A percentile compares a stretch with the other conserved stretches of the same genome.
Evolutionary conservation across 2,329 filamentous ascomycete genomes (phyloP).

Genomic region (Cercospora sp.): DNA sequence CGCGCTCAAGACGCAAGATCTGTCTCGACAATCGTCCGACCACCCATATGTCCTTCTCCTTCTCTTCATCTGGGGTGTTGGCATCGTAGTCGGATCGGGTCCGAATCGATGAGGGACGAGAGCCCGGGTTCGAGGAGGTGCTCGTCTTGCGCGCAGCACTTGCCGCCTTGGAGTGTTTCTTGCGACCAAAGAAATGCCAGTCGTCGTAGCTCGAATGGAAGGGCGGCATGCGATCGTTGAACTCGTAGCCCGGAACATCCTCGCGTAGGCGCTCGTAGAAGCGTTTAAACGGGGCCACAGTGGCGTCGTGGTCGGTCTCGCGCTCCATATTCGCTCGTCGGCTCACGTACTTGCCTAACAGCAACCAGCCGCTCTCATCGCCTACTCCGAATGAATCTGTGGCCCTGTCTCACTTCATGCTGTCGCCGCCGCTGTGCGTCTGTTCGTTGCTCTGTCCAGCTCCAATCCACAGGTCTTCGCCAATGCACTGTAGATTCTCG

Average conservation of each 20-base stretch:
- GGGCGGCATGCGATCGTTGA: slow-evolving; percentile 42
- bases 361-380: slow-evolving; percentile 3
- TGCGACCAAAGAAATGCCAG: slow-evolving; percentile 61
- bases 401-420: slow-evolving; percentile 1
- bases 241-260: slow-evolving; percentile 39
- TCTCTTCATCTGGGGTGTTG: slow-evolving; percentile 30
- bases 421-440: not conserved
- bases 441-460: not conserved
- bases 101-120: slow-evolving; percentile 29
- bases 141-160: slow-evolving; percentile 33
- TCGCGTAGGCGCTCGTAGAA: slow-evolving; percentile 39
- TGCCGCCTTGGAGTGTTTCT: slow-evolving; percentile 45
- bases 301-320: slow-evolving; percentile 20
- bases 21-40: slow-evolving; percentile 82
- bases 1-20: slow-evolving; percentile 77
- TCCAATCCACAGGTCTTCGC: not conserved
- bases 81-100: slow-evolving; percentile 34
- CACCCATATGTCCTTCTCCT: slow-evolving; percentile 52
- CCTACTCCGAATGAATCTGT: not conserved
- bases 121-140: slow-evolving; percentile 43
- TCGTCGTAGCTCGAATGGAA: slow-evolving; percentile 73
- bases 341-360: slow-evolving; percentile 9
- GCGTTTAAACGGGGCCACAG: slow-evolving; percentile 31
- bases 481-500: not conserved
- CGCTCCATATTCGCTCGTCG: slow-evolving; percentile 9